Percentiles rank a stretch among this genome's conserved stretches.
Evolutionary conservation across 2,329 filamentous ascomycete genomes (phyloP).

Genomic region (Colletotrichum sp.): DNA sequence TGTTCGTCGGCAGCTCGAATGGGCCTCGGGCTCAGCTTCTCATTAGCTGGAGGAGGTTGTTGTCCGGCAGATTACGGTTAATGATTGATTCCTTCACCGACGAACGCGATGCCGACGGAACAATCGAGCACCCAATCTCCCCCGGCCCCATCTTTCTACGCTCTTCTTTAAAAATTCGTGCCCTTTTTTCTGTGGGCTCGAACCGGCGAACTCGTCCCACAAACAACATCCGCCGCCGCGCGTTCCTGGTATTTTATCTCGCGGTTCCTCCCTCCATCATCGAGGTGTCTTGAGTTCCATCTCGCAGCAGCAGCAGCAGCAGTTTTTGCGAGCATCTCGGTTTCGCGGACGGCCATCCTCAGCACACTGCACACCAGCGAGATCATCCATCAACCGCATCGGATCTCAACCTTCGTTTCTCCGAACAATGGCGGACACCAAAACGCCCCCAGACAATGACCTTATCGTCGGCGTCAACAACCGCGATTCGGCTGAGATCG

Average conservation of each 20-base stretch:
- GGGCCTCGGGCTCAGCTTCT: not conserved
- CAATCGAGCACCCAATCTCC: not conserved
- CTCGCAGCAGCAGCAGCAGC: not conserved
- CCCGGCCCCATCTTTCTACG: constrained; percentile 17
- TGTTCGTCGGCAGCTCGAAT: not conserved
- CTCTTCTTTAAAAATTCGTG: constrained; percentile 17
- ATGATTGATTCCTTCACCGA: not conserved
- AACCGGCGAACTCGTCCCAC: not conserved
- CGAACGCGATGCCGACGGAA: not conserved
- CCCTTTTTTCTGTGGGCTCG: constrained; percentile 18
- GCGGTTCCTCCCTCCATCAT: not conserved
- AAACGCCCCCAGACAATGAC: constrained; percentile 2
- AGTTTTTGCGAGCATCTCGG: not conserved
- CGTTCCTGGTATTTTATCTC: not conserved
- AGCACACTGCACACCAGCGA: too few species aligned
- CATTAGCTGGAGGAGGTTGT: not conserved
- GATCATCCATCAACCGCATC: not conserved
- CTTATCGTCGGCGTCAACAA: not conserved
- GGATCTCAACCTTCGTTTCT: not conserved
- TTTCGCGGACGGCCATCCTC: not conserved
- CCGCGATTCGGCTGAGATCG: constrained; percentile 8
- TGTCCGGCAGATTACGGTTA: not conserved
- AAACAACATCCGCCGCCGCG: not conserved
- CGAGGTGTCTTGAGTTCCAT: not conserved
- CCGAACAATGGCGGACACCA: constrained; percentile 5